Evolutionary conservation across 148 eudicot species (phyloP), one percentile per base, ranked within the genome.

Genomic region (Talinum fruticosum): DNA sequence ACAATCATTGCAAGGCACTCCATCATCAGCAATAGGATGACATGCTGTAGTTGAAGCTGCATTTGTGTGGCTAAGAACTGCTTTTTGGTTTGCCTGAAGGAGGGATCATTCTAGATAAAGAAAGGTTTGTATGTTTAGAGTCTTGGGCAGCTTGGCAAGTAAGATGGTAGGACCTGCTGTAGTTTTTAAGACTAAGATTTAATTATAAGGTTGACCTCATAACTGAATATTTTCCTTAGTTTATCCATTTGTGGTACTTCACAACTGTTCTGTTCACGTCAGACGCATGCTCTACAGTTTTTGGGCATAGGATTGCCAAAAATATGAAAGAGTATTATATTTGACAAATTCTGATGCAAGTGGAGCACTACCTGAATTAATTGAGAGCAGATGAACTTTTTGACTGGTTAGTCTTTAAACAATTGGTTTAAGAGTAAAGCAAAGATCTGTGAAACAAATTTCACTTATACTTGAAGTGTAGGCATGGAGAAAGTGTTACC

Each of bases 401-500:
- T 74, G 81, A 79, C 75, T 82, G 65, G 84, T 70, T 44, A 57
- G 47, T 74, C 75, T 74, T 47, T n/a, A 37, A 19, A 78, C 35
- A 70, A 74, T 37, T 78, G 79, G 82, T 82, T 83, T 81, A 91
- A 84, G 99, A 96, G 99, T 96, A 93, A 93, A 96, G 99, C 97
- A 89, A 91, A 85, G 86, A 81, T 84, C 77, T 87, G 69, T 62
- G 66, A 28, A 10, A 80, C 41, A 73, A 30, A 74, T 76, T 85
- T 89, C 66, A 26, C 97, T 88, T 92, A 76, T 89, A 85, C 99
- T 91, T 93, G 80, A 91, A 93, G 94, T 84, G 83, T 91, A 66
- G 94, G 92, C 97, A 86, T 91, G 86, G 70, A 80, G 83, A 84
- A 86, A 85, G 78, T 80, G 64, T 81, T 70, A 73, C 84, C 84